Conservation (phyloP, 768 basidiomycete species). For the Mycena pura region DNA sequence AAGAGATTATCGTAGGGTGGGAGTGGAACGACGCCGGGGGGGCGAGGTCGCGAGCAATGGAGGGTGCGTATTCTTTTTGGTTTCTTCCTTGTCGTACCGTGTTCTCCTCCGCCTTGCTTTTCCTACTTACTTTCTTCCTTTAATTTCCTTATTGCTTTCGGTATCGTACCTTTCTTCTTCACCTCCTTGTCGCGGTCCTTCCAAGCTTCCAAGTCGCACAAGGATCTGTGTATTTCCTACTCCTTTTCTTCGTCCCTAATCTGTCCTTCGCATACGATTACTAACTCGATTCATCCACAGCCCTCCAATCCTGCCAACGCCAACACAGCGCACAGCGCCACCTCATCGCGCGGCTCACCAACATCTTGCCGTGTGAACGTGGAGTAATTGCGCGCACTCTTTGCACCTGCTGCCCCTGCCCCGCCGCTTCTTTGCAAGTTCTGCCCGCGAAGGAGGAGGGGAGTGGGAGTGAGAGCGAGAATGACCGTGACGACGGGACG, state of each 20-base stretch:
- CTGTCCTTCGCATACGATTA: no score
- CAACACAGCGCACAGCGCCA: constrained; percentile 54
- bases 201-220: no score
- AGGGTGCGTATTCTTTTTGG: constrained; percentile 55
- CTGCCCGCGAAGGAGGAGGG: no score
- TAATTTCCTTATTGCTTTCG: not conserved
- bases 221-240: no score
- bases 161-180: not conserved
- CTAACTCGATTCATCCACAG: constrained; percentile 6
- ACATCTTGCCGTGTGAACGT: constrained; percentile 68
- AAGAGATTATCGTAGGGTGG: constrained; percentile 92
- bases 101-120: not conserved
- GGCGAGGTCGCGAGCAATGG: constrained; percentile 57
- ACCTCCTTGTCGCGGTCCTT: not conserved
- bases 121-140: not conserved
- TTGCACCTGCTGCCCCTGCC: no score
- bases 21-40: constrained; percentile 88
- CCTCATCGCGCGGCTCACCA: constrained; percentile 69
- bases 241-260: no score
- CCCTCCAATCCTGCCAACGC: constrained; percentile 50
- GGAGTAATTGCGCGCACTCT: constrained; percentile 69
- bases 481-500: no score
- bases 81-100: not conserved
- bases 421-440: no score
- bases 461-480: no score